Base-by-base conservation (phyloP, 805 yeast genomes). In the Candida nitratophila region DNA sequence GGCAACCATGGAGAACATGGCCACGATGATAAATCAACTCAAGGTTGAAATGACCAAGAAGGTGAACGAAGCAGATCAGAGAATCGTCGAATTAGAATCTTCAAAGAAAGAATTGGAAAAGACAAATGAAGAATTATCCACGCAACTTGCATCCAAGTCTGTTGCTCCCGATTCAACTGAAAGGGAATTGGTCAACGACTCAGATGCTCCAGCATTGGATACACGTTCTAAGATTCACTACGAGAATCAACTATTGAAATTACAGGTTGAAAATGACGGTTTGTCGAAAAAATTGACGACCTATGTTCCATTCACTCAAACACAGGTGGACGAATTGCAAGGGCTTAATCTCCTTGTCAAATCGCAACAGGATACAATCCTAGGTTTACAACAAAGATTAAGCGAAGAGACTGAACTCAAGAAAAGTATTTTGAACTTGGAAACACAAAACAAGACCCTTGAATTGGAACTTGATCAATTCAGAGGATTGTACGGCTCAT, bases 41-140 rank as follows among this genome's bases (percentile, higher is more conserved):
- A 74, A 69, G 48, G 19, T 50, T 3, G 70, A 70, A 37, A 73
- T 78, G 49, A 70, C 69, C 45, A 60, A 61, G 4, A 81, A 79
- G 49, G 81, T 83, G 49, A 69, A 65, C 41, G 64, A 68, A 41
- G 90, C 89, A 0, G 74, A 79, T 50, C 70, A 70, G 17, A 73
- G 73, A 45, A 79, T 83, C 20, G 60, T 60, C 20, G 53, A 54
- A 19, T 63, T 84, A 31, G 86, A 81, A 46, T 26, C 45, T 14
- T 68, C 70, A 44, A 57, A 52, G 36, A 44, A 44, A 14, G 52
- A 49, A 40, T 43, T 42, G 24, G 43, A 24, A 20, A 37, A 38
- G n/a, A 19, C 42, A 38, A 33, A 49, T 15, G 39, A 38, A 29
- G 34, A 34, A 20, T 22, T 44, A 17, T 19, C 42, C 19, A 32